Evolutionary conservation across 176 grass and related monocot species (phyloP).

Genomic region (Carex pumila): DNA sequence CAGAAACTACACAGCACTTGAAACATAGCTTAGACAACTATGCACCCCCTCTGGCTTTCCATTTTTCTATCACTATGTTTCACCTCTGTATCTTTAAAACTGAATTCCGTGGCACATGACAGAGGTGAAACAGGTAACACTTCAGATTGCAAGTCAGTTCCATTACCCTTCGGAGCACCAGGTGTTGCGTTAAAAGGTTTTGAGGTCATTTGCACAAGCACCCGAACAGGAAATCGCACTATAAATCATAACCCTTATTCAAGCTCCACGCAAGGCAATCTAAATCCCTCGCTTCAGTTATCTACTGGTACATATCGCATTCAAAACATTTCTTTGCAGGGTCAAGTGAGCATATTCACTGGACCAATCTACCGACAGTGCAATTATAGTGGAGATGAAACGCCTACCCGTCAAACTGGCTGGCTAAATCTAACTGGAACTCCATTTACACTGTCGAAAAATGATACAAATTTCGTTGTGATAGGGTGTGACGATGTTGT

Average conservation of each 20-base stretch:
- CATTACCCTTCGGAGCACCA: neutral
- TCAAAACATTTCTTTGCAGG: neutral
- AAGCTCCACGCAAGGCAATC: neutral
- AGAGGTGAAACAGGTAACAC: neutral
- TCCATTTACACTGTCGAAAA: constrained; percentile 28
- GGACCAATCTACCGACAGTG: constrained; percentile 5
- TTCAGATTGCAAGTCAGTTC: neutral
- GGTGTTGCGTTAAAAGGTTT: neutral
- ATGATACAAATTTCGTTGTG: constrained; percentile 20
- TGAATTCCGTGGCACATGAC: neutral
- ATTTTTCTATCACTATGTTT: neutral
- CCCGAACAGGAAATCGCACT: neutral
- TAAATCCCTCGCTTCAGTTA: neutral
- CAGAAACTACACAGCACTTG: neutral
- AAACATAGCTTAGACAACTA: neutral
- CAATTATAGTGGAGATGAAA: neutral
- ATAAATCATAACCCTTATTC: neutral
- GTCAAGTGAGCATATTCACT: neutral
- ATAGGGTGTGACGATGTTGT: constrained; percentile 34
- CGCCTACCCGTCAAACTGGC: neutral
- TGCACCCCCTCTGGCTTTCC: neutral
- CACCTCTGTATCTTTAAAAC: neutral
- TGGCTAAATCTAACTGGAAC: constrained; percentile 27
- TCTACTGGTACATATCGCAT: neutral
- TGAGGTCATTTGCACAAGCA: neutral